Evolutionary conservation across 176 grass and related monocot species (phyloP).

Genomic region (Zoysia japonica): DNA sequence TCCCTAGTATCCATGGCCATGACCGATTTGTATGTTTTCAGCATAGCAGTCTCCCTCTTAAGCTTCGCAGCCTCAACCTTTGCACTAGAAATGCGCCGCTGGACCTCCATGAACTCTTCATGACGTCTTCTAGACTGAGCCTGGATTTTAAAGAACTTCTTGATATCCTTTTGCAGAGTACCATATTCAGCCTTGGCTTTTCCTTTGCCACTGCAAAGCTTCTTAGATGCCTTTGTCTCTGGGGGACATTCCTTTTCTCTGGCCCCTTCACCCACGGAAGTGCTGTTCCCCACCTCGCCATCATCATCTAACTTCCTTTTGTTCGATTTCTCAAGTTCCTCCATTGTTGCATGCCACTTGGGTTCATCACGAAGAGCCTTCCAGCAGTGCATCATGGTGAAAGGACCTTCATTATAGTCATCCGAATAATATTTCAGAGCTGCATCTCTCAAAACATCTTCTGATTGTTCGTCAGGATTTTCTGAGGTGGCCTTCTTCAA

Average conservation of each 20-base stretch:
- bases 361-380: conserved; percentile 31
- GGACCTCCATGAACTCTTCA: conserved; percentile 33
- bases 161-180: conserved; percentile 22
- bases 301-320: conserved; percentile 25
- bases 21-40: conserved; percentile 20
- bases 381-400: conserved; percentile 19
- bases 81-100: conserved; percentile 21
- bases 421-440: conserved; percentile 29
- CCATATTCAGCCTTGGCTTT: background rate
- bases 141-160: conserved; percentile 24
- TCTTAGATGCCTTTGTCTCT: background rate
- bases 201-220: conserved; percentile 24
- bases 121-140: conserved; percentile 19
- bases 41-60: conserved; percentile 29
- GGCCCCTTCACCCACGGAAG: background rate
- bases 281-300: conserved; percentile 17
- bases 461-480: background rate
- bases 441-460: conserved; percentile 14
- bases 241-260: conserved; percentile 1
- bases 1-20: conserved; percentile 31
- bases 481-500: conserved; percentile 31
- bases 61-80: conserved; percentile 31
- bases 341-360: conserved; percentile 25
- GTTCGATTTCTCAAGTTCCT: conserved; percentile 19
- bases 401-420: conserved; percentile 35